A percentile compares a stretch with the other conserved stretches of the same genome.
These are phyloP conservation scores for Phytopythium sindhum DNA, from an alignment of 352 stramenopile species.

Conservation along the genomic window DNA sequence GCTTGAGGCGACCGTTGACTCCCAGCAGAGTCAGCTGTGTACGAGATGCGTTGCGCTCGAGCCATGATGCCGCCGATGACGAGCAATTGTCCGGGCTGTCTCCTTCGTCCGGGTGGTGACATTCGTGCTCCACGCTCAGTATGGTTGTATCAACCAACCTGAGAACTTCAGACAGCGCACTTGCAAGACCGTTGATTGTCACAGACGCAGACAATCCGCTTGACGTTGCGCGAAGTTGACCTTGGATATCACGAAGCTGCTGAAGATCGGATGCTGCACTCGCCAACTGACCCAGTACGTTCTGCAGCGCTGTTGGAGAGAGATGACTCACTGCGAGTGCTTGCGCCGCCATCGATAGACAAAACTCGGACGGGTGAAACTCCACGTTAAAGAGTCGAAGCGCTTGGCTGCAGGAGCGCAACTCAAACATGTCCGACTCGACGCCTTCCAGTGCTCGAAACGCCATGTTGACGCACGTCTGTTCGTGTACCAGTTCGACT, in stretches of 20 bases:
- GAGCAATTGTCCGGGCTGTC: slow-evolving; percentile 1
- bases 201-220: slow-evolving; percentile 18
- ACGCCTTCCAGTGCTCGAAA: slow-evolving; percentile 61
- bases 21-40: slow-evolving; percentile 42
- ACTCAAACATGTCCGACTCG: slow-evolving; percentile 50
- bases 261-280: slow-evolving; percentile 42
- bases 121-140: slow-evolving; percentile 18
- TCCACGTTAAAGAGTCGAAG: slow-evolving; percentile 33
- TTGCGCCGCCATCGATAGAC: slow-evolving; percentile 20
- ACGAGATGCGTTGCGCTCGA: slow-evolving; percentile 5
- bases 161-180: slow-evolving; percentile 34
- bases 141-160: slow-evolving; percentile 21
- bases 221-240: slow-evolving; percentile 17
- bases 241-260: slow-evolving; percentile 40
- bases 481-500: slow-evolving; percentile 41
- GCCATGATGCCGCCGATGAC: not conserved
- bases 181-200: slow-evolving; percentile 46
- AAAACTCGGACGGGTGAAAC: slow-evolving; percentile 21
- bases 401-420: slow-evolving; percentile 5
- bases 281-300: slow-evolving; percentile 29
- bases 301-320: slow-evolving; percentile 36
- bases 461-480: slow-evolving; percentile 38
- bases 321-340: slow-evolving; percentile 41
- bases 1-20: slow-evolving; percentile 35
- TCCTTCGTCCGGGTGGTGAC: slow-evolving; percentile 3